Evolutionary conservation across 2,329 filamentous ascomycete species (phyloP).

Genomic region (Pseudogymnoascus sp.): DNA sequence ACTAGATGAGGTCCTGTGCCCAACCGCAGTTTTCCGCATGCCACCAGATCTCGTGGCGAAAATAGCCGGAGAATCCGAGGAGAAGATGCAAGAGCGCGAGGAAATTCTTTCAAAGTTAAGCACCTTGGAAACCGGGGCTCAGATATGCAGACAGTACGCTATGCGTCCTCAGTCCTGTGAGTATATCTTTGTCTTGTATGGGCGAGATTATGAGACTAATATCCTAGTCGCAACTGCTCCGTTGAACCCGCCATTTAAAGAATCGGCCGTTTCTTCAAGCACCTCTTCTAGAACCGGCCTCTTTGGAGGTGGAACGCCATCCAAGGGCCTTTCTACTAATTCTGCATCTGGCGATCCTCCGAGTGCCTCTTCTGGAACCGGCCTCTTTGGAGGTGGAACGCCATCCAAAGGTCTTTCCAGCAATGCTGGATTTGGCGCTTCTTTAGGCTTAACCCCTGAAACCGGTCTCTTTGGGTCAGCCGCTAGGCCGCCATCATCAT

Average conservation of each 20-base stretch:
- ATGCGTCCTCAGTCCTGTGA: slow-evolving; percentile 9
- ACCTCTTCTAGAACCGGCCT: background rate
- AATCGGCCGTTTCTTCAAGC: background rate
- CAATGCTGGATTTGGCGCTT: background rate
- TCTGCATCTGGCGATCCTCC: background rate
- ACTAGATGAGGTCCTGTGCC: slow-evolving; percentile 20
- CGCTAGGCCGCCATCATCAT: too few relatives aligned
- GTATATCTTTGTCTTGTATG: background rate
- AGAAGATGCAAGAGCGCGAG: slow-evolving; percentile 18
- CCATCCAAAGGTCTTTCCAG: background rate
- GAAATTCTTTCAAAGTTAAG: slow-evolving; percentile 16
- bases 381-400: background rate
- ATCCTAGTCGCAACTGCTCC: background rate
- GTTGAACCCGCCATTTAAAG: too few relatives aligned
- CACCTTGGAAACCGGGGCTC: slow-evolving; percentile 19
- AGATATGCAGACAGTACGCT: slow-evolving; percentile 21
- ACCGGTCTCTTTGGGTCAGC: background rate
- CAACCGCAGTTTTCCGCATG: slow-evolving; percentile 21
- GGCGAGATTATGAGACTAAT: background rate
- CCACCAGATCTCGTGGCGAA: slow-evolving; percentile 13
- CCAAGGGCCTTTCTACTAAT: background rate
- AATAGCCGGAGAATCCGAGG: slow-evolving; percentile 21
- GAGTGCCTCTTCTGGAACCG: background rate
- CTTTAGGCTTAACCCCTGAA: background rate
- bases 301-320: background rate